These are phyloP conservation scores for Perilla frutescens DNA, from an alignment of 257 asterid species.

Conservation along the genomic window DNA sequence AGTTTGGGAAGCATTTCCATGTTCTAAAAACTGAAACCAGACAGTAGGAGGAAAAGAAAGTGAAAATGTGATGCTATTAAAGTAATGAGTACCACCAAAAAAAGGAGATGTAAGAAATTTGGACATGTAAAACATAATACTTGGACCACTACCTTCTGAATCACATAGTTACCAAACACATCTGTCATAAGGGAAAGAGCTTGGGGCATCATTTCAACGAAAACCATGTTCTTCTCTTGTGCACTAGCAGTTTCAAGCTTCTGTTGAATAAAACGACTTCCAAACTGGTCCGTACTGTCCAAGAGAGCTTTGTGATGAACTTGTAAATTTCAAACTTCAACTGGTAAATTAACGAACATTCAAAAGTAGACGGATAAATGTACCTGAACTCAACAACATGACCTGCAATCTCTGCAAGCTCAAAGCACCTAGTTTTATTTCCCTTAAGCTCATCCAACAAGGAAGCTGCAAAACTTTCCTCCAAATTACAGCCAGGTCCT, in stretches of 20 bases:
- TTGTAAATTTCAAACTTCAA: slow-evolving; percentile 5
- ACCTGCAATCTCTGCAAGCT: slow-evolving; percentile 82
- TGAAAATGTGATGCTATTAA: slow-evolving; percentile 9
- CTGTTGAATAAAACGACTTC: slow-evolving; percentile 88
- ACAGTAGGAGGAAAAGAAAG: slow-evolving; percentile 6
- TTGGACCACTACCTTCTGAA: slow-evolving; percentile 67
- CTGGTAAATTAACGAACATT: background rate
- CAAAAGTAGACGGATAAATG: background rate
- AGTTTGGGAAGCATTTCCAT: slow-evolving; percentile 69
- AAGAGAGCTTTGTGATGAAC: slow-evolving; percentile 20
- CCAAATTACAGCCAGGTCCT: slow-evolving; percentile 53
- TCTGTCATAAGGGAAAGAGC: slow-evolving; percentile 83
- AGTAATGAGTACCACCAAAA: background rate
- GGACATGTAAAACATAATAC: slow-evolving; percentile 12
- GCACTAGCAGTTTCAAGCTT: slow-evolving; percentile 77
- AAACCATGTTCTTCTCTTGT: slow-evolving; percentile 80
- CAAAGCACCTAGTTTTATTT: slow-evolving; percentile 69
- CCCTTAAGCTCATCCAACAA: slow-evolving; percentile 78
- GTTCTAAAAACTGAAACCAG: slow-evolving; percentile 72
- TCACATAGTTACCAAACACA: slow-evolving; percentile 88
- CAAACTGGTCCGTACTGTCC: slow-evolving; percentile 81
- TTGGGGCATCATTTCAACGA: slow-evolving; percentile 74
- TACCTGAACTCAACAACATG: slow-evolving; percentile 92
- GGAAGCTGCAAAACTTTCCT: slow-evolving; percentile 57
- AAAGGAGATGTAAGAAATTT: background rate